These are phyloP conservation scores for Cucurbita ficifolia DNA, from an alignment of 306 rosid species.

Conservation along the genomic window DNA sequence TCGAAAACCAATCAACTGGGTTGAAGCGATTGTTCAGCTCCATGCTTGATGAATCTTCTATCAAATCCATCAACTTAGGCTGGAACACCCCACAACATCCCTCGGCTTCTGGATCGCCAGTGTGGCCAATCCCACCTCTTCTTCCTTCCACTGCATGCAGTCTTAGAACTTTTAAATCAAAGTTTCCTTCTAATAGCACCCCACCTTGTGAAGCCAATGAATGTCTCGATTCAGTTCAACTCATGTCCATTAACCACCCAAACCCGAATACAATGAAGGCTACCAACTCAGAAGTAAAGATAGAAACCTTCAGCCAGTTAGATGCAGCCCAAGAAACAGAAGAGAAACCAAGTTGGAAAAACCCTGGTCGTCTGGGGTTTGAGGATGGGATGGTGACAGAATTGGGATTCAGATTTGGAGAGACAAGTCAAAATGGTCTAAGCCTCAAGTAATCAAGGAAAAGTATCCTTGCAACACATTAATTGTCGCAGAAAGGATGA, in stretches of 20 bases:
- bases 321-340: slow-evolving; percentile 24
- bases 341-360: slow-evolving; percentile 9
- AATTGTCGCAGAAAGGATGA: slow-evolving; percentile 7
- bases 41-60: slow-evolving; percentile 23
- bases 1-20: slow-evolving; percentile 25
- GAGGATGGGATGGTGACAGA: slow-evolving; percentile 9
- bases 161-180: slow-evolving; percentile 32
- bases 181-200: slow-evolving; percentile 19
- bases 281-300: slow-evolving; percentile 13
- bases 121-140: slow-evolving; percentile 36
- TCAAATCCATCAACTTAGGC: slow-evolving; percentile 44
- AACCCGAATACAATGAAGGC: slow-evolving; percentile 17
- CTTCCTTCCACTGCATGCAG: slow-evolving; percentile 40
- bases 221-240: background rate
- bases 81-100: slow-evolving; percentile 38
- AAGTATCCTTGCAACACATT: slow-evolving; percentile 1
- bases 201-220: slow-evolving; percentile 6
- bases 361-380: slow-evolving; percentile 10
- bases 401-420: slow-evolving; percentile 14
- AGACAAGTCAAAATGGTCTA: slow-evolving; percentile 14
- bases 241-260: slow-evolving; percentile 8
- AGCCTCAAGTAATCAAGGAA: slow-evolving; percentile 20
- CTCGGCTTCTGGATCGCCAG: slow-evolving; percentile 17
- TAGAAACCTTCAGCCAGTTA: slow-evolving; percentile 16
- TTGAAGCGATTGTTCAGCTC: slow-evolving; percentile 34